Base-by-base conservation (phyloP, 2,329 filamentous ascomycete species). In the Fusarium circinatum region DNA sequence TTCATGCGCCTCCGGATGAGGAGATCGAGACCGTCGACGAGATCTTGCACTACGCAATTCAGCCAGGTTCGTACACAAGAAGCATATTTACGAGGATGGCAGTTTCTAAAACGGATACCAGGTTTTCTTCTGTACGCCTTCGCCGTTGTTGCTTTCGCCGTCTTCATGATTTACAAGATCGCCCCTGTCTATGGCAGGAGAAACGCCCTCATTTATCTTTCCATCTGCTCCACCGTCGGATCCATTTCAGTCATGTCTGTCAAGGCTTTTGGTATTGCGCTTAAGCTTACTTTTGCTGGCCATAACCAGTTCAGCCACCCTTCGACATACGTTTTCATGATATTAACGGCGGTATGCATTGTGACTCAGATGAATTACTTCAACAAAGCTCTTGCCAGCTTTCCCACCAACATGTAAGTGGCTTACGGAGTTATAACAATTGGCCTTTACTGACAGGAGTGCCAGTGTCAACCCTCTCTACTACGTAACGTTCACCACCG, bases 321-420 rank as follows among this genome's bases (percentile, higher is more conserved):
- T 5, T 98, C 95, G 56, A 99, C 97, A 68, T 99, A 99, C 79
- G 95, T 98, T 73, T 99, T 99, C 82, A 92, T 96, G 83, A 98
- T 99, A 75, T 90, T 98, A 74, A 96, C 95, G 0, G 88, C 89
- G 7, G 94, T 98, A 74, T 99, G 96, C 86, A 98, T 99, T 80
- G 83, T 99, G 76, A 98, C 95, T 14, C 96, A 99, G 87, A 98
- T 99, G 96, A 99, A 99, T 84, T 99, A 99, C 84, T 98, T 99
- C 85, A 99, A 99, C 88, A 99, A 99, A 84, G 96, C 96, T 13
- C 86, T 99, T 68, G 97, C 94, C 83, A 95, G 97, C 79, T 99
- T 98, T 84, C 96, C 94, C 36, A 98, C 96, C 38, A 98, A 97
- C 78, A 97, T 99, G 95, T 98, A 89, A 82, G 93, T 86, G 30